Conservation (phyloP, 805 yeast genomes). For the Starmerella stigmatis region DNA sequence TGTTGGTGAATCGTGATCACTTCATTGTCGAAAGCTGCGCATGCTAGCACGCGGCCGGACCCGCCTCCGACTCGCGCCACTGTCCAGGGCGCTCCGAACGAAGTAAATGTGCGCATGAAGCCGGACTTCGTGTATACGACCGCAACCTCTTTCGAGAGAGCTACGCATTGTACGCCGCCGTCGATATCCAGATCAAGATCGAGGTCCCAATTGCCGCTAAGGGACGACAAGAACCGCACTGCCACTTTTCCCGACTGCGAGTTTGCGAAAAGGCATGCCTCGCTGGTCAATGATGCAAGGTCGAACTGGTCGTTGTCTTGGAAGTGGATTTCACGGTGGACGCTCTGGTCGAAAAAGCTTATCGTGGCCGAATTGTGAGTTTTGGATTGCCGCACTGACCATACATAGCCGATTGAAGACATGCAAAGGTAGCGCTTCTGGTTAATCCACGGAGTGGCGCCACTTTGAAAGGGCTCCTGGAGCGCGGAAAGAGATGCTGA, state of each 20-base stretch:
- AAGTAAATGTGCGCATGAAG: slow-evolving; percentile 56
- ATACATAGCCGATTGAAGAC: slow-evolving; percentile 69
- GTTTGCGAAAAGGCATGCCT: slow-evolving; percentile 55
- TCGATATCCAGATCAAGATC: slow-evolving; percentile 23
- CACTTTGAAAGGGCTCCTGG: slow-evolving; percentile 61
- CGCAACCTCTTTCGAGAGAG: slow-evolving; percentile 51
- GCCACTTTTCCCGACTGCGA: slow-evolving; percentile 37
- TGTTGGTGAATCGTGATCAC: slow-evolving; percentile 43
- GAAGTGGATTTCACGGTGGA: slow-evolving; percentile 73
- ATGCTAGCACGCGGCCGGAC: slow-evolving; percentile 59
- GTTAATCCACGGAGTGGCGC: slow-evolving; percentile 71
- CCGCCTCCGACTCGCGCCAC: slow-evolving; percentile 42
- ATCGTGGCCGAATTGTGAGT: slow-evolving; percentile 66
- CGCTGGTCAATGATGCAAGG: slow-evolving; percentile 58
- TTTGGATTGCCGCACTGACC: slow-evolving; percentile 56
- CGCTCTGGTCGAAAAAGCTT: slow-evolving; percentile 69
- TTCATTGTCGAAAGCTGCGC: slow-evolving; percentile 51
- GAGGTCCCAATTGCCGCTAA: slow-evolving; percentile 58
- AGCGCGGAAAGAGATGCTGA: background rate
- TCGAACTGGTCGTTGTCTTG: slow-evolving; percentile 64
- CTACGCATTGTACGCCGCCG: slow-evolving; percentile 48
- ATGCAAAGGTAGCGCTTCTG: slow-evolving; percentile 70
- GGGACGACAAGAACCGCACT: slow-evolving; percentile 59
- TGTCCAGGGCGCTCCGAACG: slow-evolving; percentile 61
- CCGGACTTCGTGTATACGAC: slow-evolving; percentile 71